A percentile compares a stretch with the other conserved stretches of the same genome.
phyloP scores from a whole-genome alignment of 305 asterid species.

The Plantago coronopus region DNA sequence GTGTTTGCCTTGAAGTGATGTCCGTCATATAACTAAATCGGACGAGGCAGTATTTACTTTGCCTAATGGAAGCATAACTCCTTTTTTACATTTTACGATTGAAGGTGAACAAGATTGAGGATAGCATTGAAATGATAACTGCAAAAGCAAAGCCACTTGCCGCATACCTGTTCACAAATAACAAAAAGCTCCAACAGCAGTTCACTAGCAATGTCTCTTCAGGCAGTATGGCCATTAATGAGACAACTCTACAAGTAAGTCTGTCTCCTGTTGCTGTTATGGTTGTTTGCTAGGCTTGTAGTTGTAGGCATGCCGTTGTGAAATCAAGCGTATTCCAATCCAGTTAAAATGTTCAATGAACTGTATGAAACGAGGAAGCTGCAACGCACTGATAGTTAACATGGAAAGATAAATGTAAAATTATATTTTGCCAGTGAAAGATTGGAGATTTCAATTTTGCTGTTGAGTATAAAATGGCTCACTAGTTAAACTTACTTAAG shows the following conservation, averaged over 20 bases:
- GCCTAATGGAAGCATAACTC: too few species aligned
- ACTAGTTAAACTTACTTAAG: too few species aligned
- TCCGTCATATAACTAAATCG: not conserved
- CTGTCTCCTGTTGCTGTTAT: constrained; percentile 4
- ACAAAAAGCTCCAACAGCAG: constrained; percentile 67
- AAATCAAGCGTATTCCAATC: too few species aligned
- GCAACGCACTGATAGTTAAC: too few species aligned
- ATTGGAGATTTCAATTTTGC: too few species aligned
- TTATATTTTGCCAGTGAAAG: too few species aligned
- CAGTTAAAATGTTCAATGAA: not conserved
- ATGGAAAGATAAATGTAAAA: too few species aligned
- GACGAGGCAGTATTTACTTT: too few species aligned
- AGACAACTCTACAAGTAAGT: constrained; percentile 64
- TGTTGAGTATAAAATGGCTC: too few species aligned
- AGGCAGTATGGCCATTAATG: constrained; percentile 68
- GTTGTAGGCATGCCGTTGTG: not conserved
- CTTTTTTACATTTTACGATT: constrained; percentile 1
- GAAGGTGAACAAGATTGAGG: constrained; percentile 71
- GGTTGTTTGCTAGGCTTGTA: not conserved
- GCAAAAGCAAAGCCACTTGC: constrained; percentile 88
- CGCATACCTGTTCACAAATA: constrained; percentile 75
- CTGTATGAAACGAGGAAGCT: too few species aligned
- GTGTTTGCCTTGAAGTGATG: not conserved
- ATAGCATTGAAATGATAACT: constrained; percentile 46
- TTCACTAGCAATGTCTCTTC: constrained; percentile 60